These are phyloP conservation scores for Teunomyces gatunensis DNA, from an alignment of 805 yeast species.

Conservation along the genomic window DNA sequence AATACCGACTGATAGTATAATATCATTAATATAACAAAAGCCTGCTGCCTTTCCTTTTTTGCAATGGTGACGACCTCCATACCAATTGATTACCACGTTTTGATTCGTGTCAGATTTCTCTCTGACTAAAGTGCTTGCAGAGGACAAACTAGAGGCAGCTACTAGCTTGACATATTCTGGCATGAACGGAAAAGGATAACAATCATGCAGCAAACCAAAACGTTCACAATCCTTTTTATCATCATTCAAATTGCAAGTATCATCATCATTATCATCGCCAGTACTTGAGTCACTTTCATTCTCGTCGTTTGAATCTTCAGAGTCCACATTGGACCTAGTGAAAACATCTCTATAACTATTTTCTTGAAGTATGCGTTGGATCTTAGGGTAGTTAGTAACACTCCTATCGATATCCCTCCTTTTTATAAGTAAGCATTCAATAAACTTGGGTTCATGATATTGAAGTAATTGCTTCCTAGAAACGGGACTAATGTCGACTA, in stretches of 20 bases:
- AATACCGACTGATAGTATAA: conserved; percentile 53
- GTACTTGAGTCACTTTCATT: conserved; percentile 5
- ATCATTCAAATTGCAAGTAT: conserved; percentile 12
- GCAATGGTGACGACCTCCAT: conserved; percentile 79
- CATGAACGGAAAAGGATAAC: conserved; percentile 58
- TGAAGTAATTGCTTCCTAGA: conserved; percentile 36
- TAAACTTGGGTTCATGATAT: conserved; percentile 50
- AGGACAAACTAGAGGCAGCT: conserved; percentile 58
- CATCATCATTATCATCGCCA: conserved; percentile 9
- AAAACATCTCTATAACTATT: background rate
- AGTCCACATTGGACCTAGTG: background rate
- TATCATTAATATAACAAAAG: conserved; percentile 72
- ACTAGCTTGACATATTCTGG: conserved; percentile 45
- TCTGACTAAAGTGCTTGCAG: conserved; percentile 38
- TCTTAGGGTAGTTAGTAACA: conserved; percentile 1
- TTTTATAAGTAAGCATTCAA: conserved; percentile 36
- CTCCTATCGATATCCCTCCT: conserved; percentile 14
- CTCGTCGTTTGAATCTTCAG: background rate
- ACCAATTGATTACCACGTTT: conserved; percentile 61
- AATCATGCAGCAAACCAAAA: conserved; percentile 59
- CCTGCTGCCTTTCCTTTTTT: conserved; percentile 56
- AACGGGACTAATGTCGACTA: conserved; percentile 25
- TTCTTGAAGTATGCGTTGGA: background rate
- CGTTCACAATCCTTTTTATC: conserved; percentile 13
- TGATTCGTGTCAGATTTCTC: conserved; percentile 13